Conservation (phyloP, 441 rosid genomes). For the Aleurites moluccanus region DNA sequence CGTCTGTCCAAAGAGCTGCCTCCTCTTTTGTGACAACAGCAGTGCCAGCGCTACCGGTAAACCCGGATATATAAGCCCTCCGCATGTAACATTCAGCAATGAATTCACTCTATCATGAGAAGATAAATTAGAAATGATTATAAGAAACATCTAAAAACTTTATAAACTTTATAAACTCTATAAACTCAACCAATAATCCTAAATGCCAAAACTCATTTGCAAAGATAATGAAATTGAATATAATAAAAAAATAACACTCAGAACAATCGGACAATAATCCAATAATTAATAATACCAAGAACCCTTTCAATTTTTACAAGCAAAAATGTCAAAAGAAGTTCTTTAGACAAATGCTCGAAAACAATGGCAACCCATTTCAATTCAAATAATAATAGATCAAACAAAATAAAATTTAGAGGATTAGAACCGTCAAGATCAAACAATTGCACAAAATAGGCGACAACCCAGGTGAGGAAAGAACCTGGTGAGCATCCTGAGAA, state of each 20-base stretch:
- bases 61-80: constrained; percentile 81
- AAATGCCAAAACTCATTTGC: background rate
- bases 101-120: constrained; percentile 72
- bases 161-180: too few relatives aligned
- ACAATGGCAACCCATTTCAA: background rate
- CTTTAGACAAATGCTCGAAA: background rate
- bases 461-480: constrained; percentile 17
- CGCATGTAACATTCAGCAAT: constrained; percentile 90
- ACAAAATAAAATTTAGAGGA: background rate
- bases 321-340: background rate
- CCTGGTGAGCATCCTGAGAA: constrained; percentile 99
- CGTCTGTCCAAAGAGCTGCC: constrained; percentile 98
- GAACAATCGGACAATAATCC: background rate
- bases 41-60: constrained; percentile 95
- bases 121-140: background rate
- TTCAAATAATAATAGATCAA: background rate
- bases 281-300: too few relatives aligned
- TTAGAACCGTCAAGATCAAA: too few relatives aligned
- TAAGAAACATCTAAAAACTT: background rate
- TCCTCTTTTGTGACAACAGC: constrained; percentile 87
- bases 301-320: background rate
- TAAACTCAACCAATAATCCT: background rate
- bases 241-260: background rate
- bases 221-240: background rate
- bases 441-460: background rate